These are phyloP conservation scores for Syncephalastrum sp. DNA, from an alignment of 371 early-diverging fungal genomes.

Conservation along the genomic window DNA sequence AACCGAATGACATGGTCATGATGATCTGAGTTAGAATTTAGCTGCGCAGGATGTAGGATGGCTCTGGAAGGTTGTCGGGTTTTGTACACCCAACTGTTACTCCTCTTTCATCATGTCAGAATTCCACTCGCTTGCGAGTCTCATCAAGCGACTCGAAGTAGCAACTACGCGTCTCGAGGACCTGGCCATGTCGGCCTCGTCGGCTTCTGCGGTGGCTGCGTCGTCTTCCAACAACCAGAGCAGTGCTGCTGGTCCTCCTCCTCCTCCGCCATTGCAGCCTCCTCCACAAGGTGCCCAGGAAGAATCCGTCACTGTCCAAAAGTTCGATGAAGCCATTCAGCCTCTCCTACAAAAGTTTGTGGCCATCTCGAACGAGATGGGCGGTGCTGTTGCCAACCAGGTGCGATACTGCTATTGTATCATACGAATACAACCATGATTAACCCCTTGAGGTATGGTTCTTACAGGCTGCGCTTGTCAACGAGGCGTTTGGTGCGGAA, in stretches of 20 bases:
- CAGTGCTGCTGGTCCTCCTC: constrained; percentile 25
- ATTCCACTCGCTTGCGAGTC: constrained; percentile 63
- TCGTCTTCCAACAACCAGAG: constrained; percentile 33
- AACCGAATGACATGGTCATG: too few relatives aligned
- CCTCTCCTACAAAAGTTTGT: constrained; percentile 54
- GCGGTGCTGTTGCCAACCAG: constrained; percentile 76
- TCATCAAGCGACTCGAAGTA: constrained; percentile 83
- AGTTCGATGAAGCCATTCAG: constrained; percentile 69
- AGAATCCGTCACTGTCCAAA: constrained; percentile 56
- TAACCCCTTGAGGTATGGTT: not conserved
- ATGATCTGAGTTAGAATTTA: too few relatives aligned
- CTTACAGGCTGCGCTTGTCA: constrained; percentile 37
- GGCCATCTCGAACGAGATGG: constrained; percentile 58
- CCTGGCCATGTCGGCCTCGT: constrained; percentile 61
- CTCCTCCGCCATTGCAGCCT: constrained; percentile 21
- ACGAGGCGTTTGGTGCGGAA: constrained; percentile 67
- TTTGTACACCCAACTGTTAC: too few relatives aligned
- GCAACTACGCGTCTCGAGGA: constrained; percentile 85
- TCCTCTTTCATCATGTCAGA: constrained; percentile 52
- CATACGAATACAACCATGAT: not conserved
- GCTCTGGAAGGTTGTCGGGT: too few relatives aligned
- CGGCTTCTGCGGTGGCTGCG: constrained; percentile 52
- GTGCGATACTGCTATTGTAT: constrained; percentile 28
- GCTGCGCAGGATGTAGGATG: too few relatives aligned
- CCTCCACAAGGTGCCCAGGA: constrained; percentile 26